These are phyloP conservation scores for Xanthoconium purpureum DNA, from an alignment of 768 basidiomycete species.

Conservation along the genomic window DNA sequence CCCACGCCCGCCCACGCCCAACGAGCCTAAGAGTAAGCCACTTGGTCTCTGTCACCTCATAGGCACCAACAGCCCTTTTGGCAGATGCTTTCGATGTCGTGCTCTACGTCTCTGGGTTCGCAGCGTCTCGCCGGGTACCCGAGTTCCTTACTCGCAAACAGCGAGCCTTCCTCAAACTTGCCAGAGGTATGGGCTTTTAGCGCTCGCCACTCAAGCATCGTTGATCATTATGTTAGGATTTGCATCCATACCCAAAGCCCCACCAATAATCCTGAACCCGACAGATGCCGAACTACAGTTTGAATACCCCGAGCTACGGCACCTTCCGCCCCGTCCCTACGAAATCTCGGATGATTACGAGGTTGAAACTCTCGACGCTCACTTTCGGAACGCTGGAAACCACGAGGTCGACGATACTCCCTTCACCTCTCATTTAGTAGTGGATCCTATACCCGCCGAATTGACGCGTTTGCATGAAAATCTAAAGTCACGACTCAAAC, in stretches of 20 bases:
- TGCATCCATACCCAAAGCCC: conserved; percentile 66
- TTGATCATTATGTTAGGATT: conserved; percentile 47
- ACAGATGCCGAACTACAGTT: conserved; percentile 29
- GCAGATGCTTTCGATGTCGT: conserved; percentile 65
- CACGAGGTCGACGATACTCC: conserved; percentile 15
- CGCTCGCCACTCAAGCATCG: neutral
- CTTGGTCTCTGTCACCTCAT: neutral
- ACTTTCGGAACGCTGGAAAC: conserved; percentile 37
- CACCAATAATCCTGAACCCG: conserved; percentile 19
- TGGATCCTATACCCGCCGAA: conserved; percentile 26
- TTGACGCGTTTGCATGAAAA: conserved; percentile 66
- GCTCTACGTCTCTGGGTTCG: conserved; percentile 76
- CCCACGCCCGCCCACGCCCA: conserved; percentile 31
- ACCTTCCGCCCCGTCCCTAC: conserved; percentile 53
- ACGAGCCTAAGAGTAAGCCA: conserved; percentile 27
- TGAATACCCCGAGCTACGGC: conserved; percentile 28
- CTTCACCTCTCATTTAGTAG: conserved; percentile 18
- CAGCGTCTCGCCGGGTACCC: conserved; percentile 54
- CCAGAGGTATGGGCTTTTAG: conserved; percentile 53
- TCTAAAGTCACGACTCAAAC: conserved; percentile 69
- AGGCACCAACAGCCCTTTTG: neutral
- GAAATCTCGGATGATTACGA: conserved; percentile 63
- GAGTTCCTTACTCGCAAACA: conserved; percentile 71
- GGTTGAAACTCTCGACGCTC: conserved; percentile 51
- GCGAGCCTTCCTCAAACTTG: conserved; percentile 69